These are phyloP conservation scores for Cymbidium sinense DNA, from an alignment of 106 monocot genomes.

Conservation along the genomic window DNA sequence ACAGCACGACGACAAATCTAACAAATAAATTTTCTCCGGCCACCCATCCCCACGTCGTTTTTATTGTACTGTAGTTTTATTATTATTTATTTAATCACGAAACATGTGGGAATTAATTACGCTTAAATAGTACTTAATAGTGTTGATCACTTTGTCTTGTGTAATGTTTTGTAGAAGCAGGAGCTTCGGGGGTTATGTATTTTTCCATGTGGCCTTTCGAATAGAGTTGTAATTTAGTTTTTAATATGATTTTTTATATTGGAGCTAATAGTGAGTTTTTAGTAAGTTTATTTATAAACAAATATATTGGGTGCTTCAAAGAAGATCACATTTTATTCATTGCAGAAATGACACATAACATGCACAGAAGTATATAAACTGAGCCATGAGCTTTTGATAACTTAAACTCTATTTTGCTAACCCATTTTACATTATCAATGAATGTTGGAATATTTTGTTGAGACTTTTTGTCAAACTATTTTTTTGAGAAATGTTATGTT, in stretches of 20 bases:
- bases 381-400: too few relatives aligned
- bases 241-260: neutral
- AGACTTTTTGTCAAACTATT: too few relatives aligned
- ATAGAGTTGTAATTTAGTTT: neutral
- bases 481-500: too few relatives aligned
- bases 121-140: neutral
- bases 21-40: neutral
- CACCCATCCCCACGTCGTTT: neutral
- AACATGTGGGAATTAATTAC: neutral
- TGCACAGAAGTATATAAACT: too few relatives aligned
- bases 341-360: neutral
- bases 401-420: too few relatives aligned
- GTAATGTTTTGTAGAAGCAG: neutral
- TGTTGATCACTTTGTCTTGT: neutral
- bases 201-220: neutral
- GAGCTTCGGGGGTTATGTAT: neutral
- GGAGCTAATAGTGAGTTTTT: neutral
- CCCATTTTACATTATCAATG: too few relatives aligned
- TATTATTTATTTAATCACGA: neutral
- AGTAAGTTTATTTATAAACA: neutral
- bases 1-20: neutral
- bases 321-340: neutral
- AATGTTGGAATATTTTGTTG: too few relatives aligned
- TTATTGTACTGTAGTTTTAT: neutral
- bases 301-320: too few relatives aligned